A percentile compares a stretch with the other conserved stretches of the same genome.
These are phyloP conservation scores for Nemania sp. DNA, from an alignment of 2,329 filamentous ascomycete genomes.

Conservation along the genomic window DNA sequence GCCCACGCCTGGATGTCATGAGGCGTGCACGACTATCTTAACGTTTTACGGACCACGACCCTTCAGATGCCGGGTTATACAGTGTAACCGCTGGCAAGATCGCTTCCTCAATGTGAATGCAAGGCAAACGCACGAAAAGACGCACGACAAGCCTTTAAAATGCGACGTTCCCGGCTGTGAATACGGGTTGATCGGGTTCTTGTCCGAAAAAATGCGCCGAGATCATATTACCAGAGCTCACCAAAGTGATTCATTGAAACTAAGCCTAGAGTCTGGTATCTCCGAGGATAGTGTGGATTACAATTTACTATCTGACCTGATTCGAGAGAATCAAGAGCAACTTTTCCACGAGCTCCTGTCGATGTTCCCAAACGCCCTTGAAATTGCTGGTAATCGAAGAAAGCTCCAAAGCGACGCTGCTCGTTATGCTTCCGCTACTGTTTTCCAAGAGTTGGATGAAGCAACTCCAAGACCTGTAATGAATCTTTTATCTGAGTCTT, in stretches of 20 bases:
- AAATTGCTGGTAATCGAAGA: background rate
- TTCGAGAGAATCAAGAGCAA: background rate
- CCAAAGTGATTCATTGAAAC: background rate
- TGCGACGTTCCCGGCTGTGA: background rate
- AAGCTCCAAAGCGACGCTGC: no score
- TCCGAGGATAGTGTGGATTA: background rate
- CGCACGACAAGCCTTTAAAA: conserved; percentile 8
- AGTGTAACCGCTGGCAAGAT: background rate
- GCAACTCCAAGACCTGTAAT: no score
- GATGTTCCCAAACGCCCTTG: background rate
- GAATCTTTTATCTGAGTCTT: no score
- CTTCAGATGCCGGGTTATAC: background rate
- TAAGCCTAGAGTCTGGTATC: background rate
- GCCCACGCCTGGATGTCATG: background rate
- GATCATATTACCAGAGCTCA: background rate
- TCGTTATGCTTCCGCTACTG: background rate
- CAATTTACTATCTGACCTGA: background rate
- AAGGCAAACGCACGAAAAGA: background rate
- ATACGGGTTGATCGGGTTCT: background rate
- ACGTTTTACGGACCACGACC: background rate
- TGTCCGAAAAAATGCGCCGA: background rate
- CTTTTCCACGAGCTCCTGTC: background rate
- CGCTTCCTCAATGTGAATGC: background rate
- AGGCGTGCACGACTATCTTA: background rate
- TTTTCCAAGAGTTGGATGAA: background rate